phyloP scores from a whole-genome alignment of 2,329 filamentous ascomycete genomes.

The Thyridium curvatum region DNA sequence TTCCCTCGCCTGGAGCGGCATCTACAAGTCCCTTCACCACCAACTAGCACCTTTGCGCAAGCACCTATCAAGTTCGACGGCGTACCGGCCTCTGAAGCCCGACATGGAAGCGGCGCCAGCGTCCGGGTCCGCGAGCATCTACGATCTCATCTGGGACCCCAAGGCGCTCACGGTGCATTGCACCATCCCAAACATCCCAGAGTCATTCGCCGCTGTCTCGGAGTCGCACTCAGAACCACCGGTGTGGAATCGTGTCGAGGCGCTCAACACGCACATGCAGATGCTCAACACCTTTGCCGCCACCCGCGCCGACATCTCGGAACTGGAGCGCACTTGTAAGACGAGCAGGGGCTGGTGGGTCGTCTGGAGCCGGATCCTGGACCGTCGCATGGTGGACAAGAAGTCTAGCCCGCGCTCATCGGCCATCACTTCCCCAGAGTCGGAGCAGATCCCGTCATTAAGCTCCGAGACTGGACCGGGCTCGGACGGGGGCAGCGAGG shows the following conservation, averaged over 20 bases:
- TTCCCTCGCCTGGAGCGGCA: conserved; percentile 45
- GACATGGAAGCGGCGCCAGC: conserved; percentile 14
- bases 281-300: conserved; percentile 50
- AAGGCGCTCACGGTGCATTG: conserved; percentile 49
- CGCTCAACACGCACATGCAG: conserved; percentile 58
- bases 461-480: no score
- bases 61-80: conserved; percentile 48
- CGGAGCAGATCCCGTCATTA: no score
- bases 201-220: conserved; percentile 21
- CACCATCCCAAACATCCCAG: conserved; percentile 62
- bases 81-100: conserved; percentile 48
- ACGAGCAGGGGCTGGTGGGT: conserved; percentile 65
- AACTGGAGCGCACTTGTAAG: conserved; percentile 58
- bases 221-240: conserved; percentile 12
- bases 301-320: conserved; percentile 30
- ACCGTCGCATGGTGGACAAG: conserved; percentile 17
- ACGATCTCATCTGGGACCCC: conserved; percentile 59
- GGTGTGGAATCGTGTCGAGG: conserved; percentile 55
- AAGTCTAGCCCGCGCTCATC: conserved; percentile 1
- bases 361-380: conserved; percentile 55
- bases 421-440: no score
- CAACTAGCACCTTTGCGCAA: conserved; percentile 55
- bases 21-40: conserved; percentile 55
- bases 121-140: conserved; percentile 37
- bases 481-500: background rate